phyloP scores from a whole-genome alignment of 2,329 filamentous ascomycete species.

The Aureobasidium subglaciale region DNA sequence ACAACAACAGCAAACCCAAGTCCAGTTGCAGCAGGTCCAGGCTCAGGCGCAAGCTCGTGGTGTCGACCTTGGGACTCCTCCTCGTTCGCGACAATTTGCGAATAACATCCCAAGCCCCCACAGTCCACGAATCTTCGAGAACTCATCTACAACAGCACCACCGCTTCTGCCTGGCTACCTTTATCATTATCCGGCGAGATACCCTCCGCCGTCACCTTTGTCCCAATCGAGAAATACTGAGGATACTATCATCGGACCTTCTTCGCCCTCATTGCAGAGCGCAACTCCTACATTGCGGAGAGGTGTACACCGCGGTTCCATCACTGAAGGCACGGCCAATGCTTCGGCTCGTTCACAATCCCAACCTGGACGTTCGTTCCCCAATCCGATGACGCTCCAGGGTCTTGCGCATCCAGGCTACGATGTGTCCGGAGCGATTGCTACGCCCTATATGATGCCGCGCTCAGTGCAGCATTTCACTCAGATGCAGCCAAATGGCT shows the following conservation, averaged over 20 bases:
- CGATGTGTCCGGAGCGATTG: slow-evolving; percentile 29
- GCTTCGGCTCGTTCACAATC: slow-evolving; percentile 42
- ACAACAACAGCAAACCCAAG: slow-evolving; percentile 33
- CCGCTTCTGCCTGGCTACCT: slow-evolving; percentile 36
- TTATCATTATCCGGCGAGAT: slow-evolving; percentile 41
- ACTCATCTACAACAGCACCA: slow-evolving; percentile 29
- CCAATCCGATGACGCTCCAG: slow-evolving; percentile 33
- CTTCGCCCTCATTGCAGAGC: slow-evolving; percentile 40
- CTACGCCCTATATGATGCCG: slow-evolving; percentile 26
- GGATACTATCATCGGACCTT: slow-evolving; percentile 41
- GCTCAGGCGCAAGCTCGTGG: slow-evolving; percentile 30
- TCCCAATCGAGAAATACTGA: slow-evolving; percentile 34
- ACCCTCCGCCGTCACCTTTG: slow-evolving; percentile 33
- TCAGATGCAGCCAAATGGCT: slow-evolving; percentile 18
- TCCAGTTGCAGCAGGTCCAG: slow-evolving; percentile 26
- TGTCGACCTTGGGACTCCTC: slow-evolving; percentile 33
- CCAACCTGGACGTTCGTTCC: slow-evolving; percentile 40
- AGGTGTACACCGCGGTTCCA: slow-evolving; percentile 36
- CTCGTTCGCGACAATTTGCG: slow-evolving; percentile 28
- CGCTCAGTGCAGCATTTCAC: slow-evolving; percentile 23
- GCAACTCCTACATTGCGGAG: slow-evolving; percentile 38
- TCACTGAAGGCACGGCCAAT: slow-evolving; percentile 34
- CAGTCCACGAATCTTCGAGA: slow-evolving; percentile 25
- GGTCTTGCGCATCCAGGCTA: slow-evolving; percentile 34
- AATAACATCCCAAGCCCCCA: slow-evolving; percentile 27